Base-by-base conservation (phyloP, 1,284 basidiomycete genomes). In the Thelephora terrestris region DNA sequence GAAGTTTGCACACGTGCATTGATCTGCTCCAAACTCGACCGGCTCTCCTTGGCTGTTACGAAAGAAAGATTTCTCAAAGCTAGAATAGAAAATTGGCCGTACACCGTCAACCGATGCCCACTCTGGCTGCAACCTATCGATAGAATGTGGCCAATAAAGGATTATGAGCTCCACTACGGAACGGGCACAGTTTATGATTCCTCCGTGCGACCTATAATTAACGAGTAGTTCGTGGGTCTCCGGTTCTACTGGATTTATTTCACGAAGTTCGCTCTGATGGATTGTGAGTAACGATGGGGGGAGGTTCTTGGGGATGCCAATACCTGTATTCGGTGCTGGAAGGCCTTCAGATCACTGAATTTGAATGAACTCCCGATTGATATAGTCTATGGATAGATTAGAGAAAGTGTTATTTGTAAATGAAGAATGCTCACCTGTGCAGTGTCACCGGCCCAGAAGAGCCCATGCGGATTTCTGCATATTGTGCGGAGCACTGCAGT, bases 401-500 rank as follows among this genome's bases (percentile, higher is more conserved):
- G n/a, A 9, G 6, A 42, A 16, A 12, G 20, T 9, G 21, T 14
- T 42, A 18, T n/a, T 5, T 3, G 14, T 9, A 4, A 20, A 18
- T 20, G 21, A 12, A 23, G 10, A 5, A n/a, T n/a, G 21, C n/a
- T 14, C 25, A 42, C 39, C 18, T 42, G 39, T 0, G 85, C 84
- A 0, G 85, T 88, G 57, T 88, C 85, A 0, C 85, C 85, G 0
- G 85, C 85, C 80, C 81, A 88, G 57, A 86, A 85, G 20, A 84
- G 62, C 0, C 85, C 85, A 46, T 81, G 65, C 0, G 76, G 71
- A 56, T 87, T 85, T 9, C 61, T 62, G 55, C 81, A 85, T 2
- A 86, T 57, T 0, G 62, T 65, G 10, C 81, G 67, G 39, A 88
- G 59, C 1, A 88, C 84, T 85, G 42, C 5, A 42, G 20, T 12